These are phyloP conservation scores for Cordyceps tenuipes DNA, from an alignment of 2,329 filamentous ascomycete species.

Conservation along the genomic window DNA sequence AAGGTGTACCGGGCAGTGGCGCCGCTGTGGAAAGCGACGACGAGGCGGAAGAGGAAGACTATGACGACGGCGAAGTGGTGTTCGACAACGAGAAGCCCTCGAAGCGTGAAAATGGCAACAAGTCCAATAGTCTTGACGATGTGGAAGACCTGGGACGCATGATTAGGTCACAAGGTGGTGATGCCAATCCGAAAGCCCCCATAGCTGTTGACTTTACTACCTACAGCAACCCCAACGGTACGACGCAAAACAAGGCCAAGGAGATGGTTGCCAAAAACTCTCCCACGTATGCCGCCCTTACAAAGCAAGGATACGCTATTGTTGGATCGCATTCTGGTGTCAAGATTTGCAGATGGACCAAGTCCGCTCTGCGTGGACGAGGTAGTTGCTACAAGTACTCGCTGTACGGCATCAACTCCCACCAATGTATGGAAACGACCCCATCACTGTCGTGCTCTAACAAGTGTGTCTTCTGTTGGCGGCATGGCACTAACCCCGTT, in stretches of 20 bases:
- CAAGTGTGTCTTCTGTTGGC: slow-evolving; percentile 99
- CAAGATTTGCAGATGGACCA: slow-evolving; percentile 98
- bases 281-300: slow-evolving; percentile 79
- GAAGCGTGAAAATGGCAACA: slow-evolving; percentile 32
- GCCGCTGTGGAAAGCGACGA: slow-evolving; percentile 79
- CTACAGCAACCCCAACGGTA: slow-evolving; percentile 42
- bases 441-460: slow-evolving; percentile 93
- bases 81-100: slow-evolving; percentile 35
- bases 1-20: slow-evolving; percentile 69
- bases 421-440: slow-evolving; percentile 97
- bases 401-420: slow-evolving; percentile 93
- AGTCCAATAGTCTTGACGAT: slow-evolving; percentile 53
- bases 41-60: slow-evolving; percentile 55
- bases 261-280: slow-evolving; percentile 93
- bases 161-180: slow-evolving; percentile 40
- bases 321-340: slow-evolving; percentile 93
- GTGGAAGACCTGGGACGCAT: slow-evolving; percentile 74
- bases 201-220: slow-evolving; percentile 86
- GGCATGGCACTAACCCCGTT: slow-evolving; percentile 93
- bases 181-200: slow-evolving; percentile 30
- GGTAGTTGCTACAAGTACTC: slow-evolving; percentile 97
- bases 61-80: slow-evolving; percentile 45
- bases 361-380: slow-evolving; percentile 85
- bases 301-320: slow-evolving; percentile 94
- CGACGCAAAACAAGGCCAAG: slow-evolving; percentile 48